Conservation (phyloP, 768 basidiomycete species). For the Pleurotus pulmonarius region DNA sequence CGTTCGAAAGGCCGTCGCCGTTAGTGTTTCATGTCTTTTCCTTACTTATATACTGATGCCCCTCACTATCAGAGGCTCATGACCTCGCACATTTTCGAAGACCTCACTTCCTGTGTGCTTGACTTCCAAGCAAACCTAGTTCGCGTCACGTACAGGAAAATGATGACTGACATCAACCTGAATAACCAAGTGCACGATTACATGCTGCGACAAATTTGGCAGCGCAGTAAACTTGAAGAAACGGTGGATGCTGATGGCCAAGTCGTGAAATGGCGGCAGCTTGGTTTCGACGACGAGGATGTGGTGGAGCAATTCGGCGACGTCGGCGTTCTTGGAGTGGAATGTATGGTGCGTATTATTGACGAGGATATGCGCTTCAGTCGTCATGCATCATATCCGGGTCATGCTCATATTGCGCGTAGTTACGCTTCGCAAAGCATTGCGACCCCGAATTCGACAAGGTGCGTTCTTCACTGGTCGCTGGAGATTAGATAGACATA, state of each 20-base stretch:
- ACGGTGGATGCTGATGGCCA: constrained; percentile 47
- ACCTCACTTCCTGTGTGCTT: constrained; percentile 77
- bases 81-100: constrained; percentile 77
- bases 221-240: constrained; percentile 49
- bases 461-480: constrained; percentile 30
- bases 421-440: constrained; percentile 64
- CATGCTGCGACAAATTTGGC: constrained; percentile 69
- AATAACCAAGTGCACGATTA: constrained; percentile 53
- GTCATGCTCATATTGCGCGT: neutral
- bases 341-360: constrained; percentile 65
- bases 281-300: constrained; percentile 78
- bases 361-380: neutral
- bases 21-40: constrained; percentile 32
- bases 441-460: constrained; percentile 75
- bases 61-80: constrained; percentile 59
- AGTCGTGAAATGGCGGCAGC: constrained; percentile 64
- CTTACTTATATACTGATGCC: neutral
- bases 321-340: constrained; percentile 77
- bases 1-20: constrained; percentile 78
- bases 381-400: neutral
- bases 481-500: neutral
- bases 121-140: constrained; percentile 88
- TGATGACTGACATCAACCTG: constrained; percentile 73
- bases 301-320: constrained; percentile 72
- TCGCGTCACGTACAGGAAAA: constrained; percentile 75